phyloP scores from a whole-genome alignment of 1,139 yeast genomes.

The Zygosaccharomyces sapae region DNA sequence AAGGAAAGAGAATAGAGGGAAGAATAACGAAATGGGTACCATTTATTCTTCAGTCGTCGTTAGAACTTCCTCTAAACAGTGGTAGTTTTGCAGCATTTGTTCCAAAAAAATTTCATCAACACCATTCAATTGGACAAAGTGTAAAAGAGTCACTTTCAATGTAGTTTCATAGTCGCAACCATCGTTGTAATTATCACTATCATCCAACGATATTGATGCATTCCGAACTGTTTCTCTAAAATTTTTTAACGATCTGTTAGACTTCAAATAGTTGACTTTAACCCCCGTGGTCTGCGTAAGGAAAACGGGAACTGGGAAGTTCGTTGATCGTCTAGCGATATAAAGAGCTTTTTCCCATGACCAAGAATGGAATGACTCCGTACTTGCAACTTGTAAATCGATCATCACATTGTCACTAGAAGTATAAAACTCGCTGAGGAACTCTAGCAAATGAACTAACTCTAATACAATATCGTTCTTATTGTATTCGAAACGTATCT shows the following conservation, averaged over 20 bases:
- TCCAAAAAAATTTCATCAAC: slow-evolving; percentile 5
- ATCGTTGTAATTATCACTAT: not conserved
- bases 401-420: not conserved
- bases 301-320: slow-evolving; percentile 7
- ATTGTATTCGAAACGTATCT: not conserved
- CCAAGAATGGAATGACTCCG: slow-evolving; percentile 1
- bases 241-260: slow-evolving; percentile 3
- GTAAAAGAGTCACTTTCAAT: slow-evolving; percentile 6
- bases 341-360: slow-evolving; percentile 1
- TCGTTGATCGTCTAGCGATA: not conserved
- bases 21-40: no score
- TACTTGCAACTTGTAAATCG: not conserved
- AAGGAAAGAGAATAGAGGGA: not conserved
- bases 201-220: no score
- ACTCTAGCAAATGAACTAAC: not conserved
- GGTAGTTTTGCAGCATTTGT: slow-evolving; percentile 3
- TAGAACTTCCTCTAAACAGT: slow-evolving; percentile 7
- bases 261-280: slow-evolving; percentile 2
- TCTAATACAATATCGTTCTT: not conserved
- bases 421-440: not conserved
- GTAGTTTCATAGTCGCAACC: slow-evolving; percentile 6
- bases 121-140: not conserved
- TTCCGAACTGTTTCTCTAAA: slow-evolving; percentile 1
- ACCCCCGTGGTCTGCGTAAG: slow-evolving; percentile 7
- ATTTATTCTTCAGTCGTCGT: not conserved